Evolutionary conservation across 306 rosid genomes (phyloP).

Genomic region (Adenanthera pavonina): DNA sequence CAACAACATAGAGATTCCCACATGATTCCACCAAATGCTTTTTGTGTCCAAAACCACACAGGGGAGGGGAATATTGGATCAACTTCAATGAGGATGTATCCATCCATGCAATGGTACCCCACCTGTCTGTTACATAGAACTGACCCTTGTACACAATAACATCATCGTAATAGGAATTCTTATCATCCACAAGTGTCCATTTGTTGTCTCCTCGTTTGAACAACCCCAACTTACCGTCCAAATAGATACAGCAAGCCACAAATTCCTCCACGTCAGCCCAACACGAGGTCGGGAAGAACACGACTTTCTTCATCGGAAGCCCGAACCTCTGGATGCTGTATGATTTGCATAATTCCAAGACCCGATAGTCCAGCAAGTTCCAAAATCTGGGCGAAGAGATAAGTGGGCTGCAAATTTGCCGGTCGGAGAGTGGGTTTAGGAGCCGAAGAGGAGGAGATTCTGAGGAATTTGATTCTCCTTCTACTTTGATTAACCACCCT

Average conservation of each 20-base stretch:
- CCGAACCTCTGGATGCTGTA: conserved; percentile 29
- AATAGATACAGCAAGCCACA: conserved; percentile 45
- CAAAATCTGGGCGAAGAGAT: background rate
- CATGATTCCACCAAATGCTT: conserved; percentile 76
- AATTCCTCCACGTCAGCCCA: conserved; percentile 41
- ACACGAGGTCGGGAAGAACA: conserved; percentile 47
- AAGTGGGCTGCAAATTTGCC: conserved; percentile 22
- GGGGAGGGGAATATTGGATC: conserved; percentile 61
- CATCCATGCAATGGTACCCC: conserved; percentile 74
- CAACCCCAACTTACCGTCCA: conserved; percentile 57
- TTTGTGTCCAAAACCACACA: conserved; percentile 61
- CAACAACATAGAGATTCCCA: conserved; percentile 71
- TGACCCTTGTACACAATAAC: conserved; percentile 58
- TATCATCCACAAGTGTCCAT: conserved; percentile 51
- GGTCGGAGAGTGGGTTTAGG: conserved; percentile 48
- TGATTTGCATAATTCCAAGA: conserved; percentile 49
- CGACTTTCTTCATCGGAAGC: conserved; percentile 44
- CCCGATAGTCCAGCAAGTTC: conserved; percentile 41
- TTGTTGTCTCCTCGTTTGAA: conserved; percentile 48
- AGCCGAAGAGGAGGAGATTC: conserved; percentile 28
- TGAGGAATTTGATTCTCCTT: conserved; percentile 23
- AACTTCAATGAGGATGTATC: conserved; percentile 46
- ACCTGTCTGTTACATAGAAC: conserved; percentile 63
- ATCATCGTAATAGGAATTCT: conserved; percentile 61
- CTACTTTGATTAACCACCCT: conserved; percentile 54